Base-by-base conservation (phyloP, 1,284 basidiomycete species). In the Ceraceosorus guamensis region DNA sequence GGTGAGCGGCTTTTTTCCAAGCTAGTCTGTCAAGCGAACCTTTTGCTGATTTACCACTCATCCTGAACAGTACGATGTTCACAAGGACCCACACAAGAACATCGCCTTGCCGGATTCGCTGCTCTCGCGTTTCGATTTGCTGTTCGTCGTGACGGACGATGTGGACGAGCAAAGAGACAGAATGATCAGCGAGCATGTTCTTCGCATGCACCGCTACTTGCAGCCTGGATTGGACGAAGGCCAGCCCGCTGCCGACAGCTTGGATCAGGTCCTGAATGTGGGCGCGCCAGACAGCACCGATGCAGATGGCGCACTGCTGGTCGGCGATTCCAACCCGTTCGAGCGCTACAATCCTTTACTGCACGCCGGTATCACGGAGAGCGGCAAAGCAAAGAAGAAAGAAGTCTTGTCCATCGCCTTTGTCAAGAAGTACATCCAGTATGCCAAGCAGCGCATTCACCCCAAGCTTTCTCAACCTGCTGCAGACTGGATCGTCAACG, bases 11-110 rank as follows among this genome's bases (percentile, higher is more conserved):
- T 24, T 1, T 24, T 1, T 24, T 24, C 3, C 24, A 24, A 24
- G 24, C 24, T 24, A 24, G 24, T 24, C 24, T 24, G 24, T 24
- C 24, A 24, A 24, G 1, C 24, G 24, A 24, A 24, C 24, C 24
- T 24, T 3, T 41, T 16, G 39, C 39, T 11, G 11, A 41, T 11
- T 3, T 41, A 11, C 11, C 39, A 41, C 11, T 41, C 11, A 11
- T 11, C 1, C 11, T 41, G 39, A 11, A 41, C 71, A 95, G 88
- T 98, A 99, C 77, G 95, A 98, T 78, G 89, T 98, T 24, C 93
- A 98, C 81, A 98, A 98, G 79, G 95, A 98, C 77, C 95, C 95
- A 16, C 92, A 97, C 79, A 87, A 88, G 79, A 99, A 98, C 76
- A 99, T 99, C 69, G 95, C 93, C 3, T 84, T 99, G 1, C 95